Base-by-base conservation (phyloP, 495 filamentous ascomycete genomes). In the Daldinia vernicosa region DNA sequence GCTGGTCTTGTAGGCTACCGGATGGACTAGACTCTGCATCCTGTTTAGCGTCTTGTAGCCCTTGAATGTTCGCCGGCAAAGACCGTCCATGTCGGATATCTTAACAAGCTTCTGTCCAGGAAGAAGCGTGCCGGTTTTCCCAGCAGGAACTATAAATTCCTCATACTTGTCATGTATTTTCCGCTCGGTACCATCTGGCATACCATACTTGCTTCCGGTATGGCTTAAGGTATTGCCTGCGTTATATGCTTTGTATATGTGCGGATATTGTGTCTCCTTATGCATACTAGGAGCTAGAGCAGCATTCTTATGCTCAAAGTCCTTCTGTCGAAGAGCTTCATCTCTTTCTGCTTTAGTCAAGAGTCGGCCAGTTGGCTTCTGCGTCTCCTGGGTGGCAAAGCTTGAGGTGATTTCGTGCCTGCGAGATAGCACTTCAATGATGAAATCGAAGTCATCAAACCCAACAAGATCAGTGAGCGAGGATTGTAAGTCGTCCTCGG, bases 1-100 rank as follows among this genome's bases (percentile, higher is more conserved):
- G 75, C 87, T 97, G 6, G 92, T 97, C 75, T 91, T 91, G 80
- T 99, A 99, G 2, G 95, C 95, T 3, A 99, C 93, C 3, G 94
- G 93, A 77, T 97, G 97, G 4, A 98, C 91, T 55, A 99, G 79
- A 71, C 94, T 98, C 81, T 99, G 95, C 95, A 99, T 99, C 24
- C 95, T 89, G 74, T 99, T 99, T 55, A 99, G 83, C 1, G 90
- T 78, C 79, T 94, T 95, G 80, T 99, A 99, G 0, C 93, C 94
- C 72, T 90, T 92, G 80, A 99, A 99, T 1, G 96, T 98, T n/a
- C 86, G 86, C 66, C 87, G 85, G 76, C 95, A 98, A 24, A 99
- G 84, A 6, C 91, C 93, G 80, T 99, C 95, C 88, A 99, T 86
- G 4, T 91, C 90, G 19, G 85, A 80, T 45, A 99, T 94, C 17